phyloP scores from a whole-genome alignment of 2,329 filamentous ascomycete species.

The Talaromyces sp. region DNA sequence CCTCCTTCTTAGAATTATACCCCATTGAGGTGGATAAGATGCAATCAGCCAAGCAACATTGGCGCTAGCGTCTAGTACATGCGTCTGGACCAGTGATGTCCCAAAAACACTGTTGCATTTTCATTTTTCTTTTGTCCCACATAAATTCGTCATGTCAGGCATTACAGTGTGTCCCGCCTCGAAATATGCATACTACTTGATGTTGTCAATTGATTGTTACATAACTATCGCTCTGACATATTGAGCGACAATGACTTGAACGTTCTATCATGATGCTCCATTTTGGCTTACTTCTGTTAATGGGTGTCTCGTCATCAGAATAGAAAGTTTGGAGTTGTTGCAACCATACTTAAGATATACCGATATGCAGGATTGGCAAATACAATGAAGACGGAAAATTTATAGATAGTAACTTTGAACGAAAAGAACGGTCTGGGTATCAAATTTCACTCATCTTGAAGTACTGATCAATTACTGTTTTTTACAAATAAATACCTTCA shows the following conservation, averaged over 20 bases:
- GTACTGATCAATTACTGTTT: not conserved
- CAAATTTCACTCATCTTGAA: not conserved
- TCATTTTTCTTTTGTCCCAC: slow-evolving; percentile 24
- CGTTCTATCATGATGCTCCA: not conserved
- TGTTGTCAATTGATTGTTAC: slow-evolving; percentile 8
- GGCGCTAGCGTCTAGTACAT: slow-evolving; percentile 7
- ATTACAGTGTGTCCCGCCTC: not conserved
- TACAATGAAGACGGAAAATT: not conserved
- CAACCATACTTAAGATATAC: slow-evolving; percentile 10
- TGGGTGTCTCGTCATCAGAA: slow-evolving; percentile 2
- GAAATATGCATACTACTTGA: slow-evolving; percentile 1
- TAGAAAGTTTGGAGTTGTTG: slow-evolving; percentile 12
- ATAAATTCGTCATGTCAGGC: slow-evolving; percentile 19
- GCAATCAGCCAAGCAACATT: not conserved
- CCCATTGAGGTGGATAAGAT: not conserved
- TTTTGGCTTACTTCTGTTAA: not conserved
- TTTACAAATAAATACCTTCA: slow-evolving; percentile 18
- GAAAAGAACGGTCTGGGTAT: not conserved
- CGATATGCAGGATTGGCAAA: not conserved
- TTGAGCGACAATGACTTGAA: not conserved
- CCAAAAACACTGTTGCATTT: slow-evolving; percentile 3
- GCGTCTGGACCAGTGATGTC: not conserved
- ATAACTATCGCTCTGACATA: not conserved
- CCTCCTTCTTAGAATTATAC: not conserved
- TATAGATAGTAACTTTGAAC: not conserved